Percentiles rank a stretch among this genome's conserved stretches.
phyloP scores from a whole-genome alignment of 495 filamentous ascomycete genomes.

The Bryoglossum gracile region DNA sequence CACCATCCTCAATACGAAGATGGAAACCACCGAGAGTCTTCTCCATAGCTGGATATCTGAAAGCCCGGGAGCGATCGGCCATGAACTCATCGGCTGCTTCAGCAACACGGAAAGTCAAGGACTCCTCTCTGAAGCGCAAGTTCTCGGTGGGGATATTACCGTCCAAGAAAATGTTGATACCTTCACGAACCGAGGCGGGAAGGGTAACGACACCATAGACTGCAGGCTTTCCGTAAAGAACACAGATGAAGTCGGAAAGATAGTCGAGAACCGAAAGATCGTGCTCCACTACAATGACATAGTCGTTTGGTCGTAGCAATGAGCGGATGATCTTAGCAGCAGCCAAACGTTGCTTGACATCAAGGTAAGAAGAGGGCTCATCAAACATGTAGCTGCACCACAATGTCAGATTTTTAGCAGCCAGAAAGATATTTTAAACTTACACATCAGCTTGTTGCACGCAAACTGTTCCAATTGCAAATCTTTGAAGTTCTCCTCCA shows the following conservation, averaged over 20 bases:
- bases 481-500: slow-evolving; percentile 95
- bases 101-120: slow-evolving; percentile 89
- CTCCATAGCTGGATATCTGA: slow-evolving; percentile 82
- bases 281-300: slow-evolving; percentile 98
- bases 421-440: slow-evolving; percentile 23
- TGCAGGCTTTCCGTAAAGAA: slow-evolving; percentile 90
- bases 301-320: slow-evolving; percentile 79
- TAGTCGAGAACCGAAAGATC: slow-evolving; percentile 97
- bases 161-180: slow-evolving; percentile 99
- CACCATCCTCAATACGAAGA: slow-evolving; percentile 69
- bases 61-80: slow-evolving; percentile 74
- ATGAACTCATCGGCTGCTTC: slow-evolving; percentile 90
- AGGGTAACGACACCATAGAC: slow-evolving; percentile 98
- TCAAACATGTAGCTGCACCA: slow-evolving; percentile 87
- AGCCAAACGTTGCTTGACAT: slow-evolving; percentile 95
- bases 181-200: slow-evolving; percentile 92
- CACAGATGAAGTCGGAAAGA: slow-evolving; percentile 95
- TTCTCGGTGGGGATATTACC: slow-evolving; percentile 98
- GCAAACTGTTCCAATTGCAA: slow-evolving; percentile 91
- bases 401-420: too few relatives aligned
- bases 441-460: slow-evolving; percentile 95
- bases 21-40: slow-evolving; percentile 92
- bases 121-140: slow-evolving; percentile 94
- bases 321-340: slow-evolving; percentile 88
- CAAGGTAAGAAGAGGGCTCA: slow-evolving; percentile 95